Conservation (phyloP, 2,329 filamentous ascomycete genomes). For the Herpotrichia juniperi region DNA sequence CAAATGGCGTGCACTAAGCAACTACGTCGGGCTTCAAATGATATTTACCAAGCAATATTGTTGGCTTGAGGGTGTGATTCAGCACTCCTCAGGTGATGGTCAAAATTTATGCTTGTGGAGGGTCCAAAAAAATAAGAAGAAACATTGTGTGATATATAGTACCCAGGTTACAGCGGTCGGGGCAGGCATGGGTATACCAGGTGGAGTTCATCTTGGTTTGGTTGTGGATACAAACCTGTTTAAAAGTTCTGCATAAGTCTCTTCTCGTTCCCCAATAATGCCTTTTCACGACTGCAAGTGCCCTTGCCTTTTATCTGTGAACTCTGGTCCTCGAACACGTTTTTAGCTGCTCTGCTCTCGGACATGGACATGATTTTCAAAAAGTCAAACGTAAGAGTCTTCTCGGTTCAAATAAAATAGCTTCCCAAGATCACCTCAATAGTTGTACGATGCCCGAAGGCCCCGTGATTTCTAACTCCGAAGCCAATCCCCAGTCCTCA, state of each 20-base stretch:
- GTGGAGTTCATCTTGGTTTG: background rate
- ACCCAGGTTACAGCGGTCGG: background rate
- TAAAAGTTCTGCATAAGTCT: background rate
- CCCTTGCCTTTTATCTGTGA: background rate
- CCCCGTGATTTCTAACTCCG: background rate
- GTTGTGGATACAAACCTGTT: background rate
- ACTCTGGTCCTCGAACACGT: too few relatives aligned
- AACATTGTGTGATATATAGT: background rate
- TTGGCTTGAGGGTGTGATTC: too few relatives aligned
- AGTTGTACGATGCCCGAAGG: too few relatives aligned
- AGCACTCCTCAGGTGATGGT: background rate
- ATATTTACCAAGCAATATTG: too few relatives aligned
- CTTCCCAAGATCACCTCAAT: too few relatives aligned
- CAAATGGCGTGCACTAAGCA: slow-evolving; percentile 33
- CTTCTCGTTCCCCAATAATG: background rate
- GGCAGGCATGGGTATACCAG: background rate
- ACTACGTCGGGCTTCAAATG: too few relatives aligned
- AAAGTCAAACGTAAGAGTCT: too few relatives aligned
- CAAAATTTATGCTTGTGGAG: background rate
- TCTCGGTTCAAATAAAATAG: too few relatives aligned
- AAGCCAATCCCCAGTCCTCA: background rate
- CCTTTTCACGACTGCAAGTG: background rate
- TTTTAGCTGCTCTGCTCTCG: too few relatives aligned
- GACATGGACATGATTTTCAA: too few relatives aligned
- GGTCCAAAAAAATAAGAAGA: background rate